A percentile compares a stretch with the other conserved stretches of the same genome.
phyloP scores from a whole-genome alignment of 2,329 filamentous ascomycete genomes.

The Alternaria panax region DNA sequence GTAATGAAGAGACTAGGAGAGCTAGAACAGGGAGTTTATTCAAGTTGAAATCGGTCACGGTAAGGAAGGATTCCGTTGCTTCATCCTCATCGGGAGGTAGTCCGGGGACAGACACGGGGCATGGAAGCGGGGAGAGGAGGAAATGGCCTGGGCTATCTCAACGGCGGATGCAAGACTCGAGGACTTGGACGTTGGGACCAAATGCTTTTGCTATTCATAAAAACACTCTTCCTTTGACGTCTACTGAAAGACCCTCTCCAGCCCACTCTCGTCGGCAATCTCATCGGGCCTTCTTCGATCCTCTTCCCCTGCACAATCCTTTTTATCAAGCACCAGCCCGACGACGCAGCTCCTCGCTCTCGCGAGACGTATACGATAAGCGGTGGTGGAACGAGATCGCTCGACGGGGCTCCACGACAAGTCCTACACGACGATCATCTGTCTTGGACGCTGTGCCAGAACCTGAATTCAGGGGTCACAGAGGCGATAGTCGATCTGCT shows the following conservation, averaged over 20 bases:
- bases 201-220: not conserved
- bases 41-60: not conserved
- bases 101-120: not conserved
- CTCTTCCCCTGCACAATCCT: not conserved
- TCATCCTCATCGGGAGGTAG: not conserved
- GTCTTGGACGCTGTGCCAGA: conserved; percentile 19
- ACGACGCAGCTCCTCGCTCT: not conserved
- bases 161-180: not conserved
- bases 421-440: conserved; percentile 7
- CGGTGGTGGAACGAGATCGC: conserved; percentile 16
- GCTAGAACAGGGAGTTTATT: not conserved
- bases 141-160: not conserved
- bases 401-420: conserved; percentile 6
- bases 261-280: not conserved
- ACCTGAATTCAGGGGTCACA: not conserved
- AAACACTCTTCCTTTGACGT: not conserved
- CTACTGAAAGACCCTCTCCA: not conserved
- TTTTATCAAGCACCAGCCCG: not conserved
- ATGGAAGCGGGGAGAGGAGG: not conserved
- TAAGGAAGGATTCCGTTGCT: not conserved
- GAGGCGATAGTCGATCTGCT: not conserved
- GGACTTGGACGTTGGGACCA: not conserved
- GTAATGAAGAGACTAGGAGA: not conserved
- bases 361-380: conserved; percentile 6
- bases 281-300: not conserved